A percentile compares a stretch with the other conserved stretches of the same genome.
Evolutionary conservation across 768 basidiomycete genomes (phyloP).

Genomic region (Pholiota conissans): DNA sequence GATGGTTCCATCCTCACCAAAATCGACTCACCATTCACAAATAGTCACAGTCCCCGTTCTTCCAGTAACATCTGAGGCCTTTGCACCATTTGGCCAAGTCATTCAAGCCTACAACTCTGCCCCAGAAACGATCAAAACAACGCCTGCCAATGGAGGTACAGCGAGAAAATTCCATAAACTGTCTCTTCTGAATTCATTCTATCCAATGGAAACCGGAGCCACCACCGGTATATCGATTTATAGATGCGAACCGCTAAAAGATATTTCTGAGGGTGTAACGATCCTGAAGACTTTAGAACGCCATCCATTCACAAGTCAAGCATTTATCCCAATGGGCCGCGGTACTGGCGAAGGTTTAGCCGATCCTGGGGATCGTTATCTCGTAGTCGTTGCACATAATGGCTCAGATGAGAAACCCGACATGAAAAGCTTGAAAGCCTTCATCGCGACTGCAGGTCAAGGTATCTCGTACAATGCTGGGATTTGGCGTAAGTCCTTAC

Average conservation of each 20-base stretch:
- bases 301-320: constrained; percentile 87
- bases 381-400: constrained; percentile 87
- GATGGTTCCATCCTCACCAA: constrained; percentile 5
- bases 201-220: constrained; percentile 56
- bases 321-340: constrained; percentile 91
- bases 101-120: constrained; percentile 82
- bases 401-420: constrained; percentile 79
- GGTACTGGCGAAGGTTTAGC: constrained; percentile 47
- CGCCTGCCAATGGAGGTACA: constrained; percentile 85
- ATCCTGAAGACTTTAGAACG: constrained; percentile 80
- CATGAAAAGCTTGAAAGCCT: constrained; percentile 72
- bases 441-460: constrained; percentile 77
- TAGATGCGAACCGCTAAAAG: constrained; percentile 59
- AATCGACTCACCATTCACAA: constrained; percentile 11
- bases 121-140: constrained; percentile 69
- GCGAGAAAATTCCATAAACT: constrained; percentile 94
- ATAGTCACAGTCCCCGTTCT: constrained; percentile 48
- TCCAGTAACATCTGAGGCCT: constrained; percentile 82
- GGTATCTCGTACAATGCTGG: constrained; percentile 84
- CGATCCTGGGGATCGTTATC: constrained; percentile 57
- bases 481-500: constrained; percentile 80
- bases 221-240: constrained; percentile 81
- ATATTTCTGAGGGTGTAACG: constrained; percentile 50
- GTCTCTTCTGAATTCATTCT: constrained; percentile 65
- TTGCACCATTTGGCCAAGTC: constrained; percentile 87